phyloP scores from a whole-genome alignment of 1,139 yeast species.

The Dujonia santamariae region DNA sequence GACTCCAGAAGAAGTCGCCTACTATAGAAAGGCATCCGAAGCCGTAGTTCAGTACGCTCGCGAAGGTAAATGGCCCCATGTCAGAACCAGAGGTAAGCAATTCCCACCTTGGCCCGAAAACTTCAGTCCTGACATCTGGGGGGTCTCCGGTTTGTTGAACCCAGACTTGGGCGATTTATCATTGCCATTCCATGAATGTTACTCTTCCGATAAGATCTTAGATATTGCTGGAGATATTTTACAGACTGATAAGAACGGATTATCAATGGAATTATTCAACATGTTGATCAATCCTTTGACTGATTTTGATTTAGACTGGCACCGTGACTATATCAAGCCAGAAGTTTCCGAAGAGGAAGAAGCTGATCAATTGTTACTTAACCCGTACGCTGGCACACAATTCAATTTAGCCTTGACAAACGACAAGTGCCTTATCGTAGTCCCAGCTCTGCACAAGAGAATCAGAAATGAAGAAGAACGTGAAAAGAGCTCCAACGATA shows the following conservation, averaged over 20 bases:
- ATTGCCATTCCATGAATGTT: constrained; percentile 42
- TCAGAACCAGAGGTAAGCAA: constrained; percentile 54
- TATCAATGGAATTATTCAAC: constrained; percentile 53
- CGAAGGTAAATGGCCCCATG: constrained; percentile 50
- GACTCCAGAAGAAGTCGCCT: constrained; percentile 36
- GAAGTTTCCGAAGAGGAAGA: constrained; percentile 49
- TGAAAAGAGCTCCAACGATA: constrained; percentile 34
- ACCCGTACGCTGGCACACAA: constrained; percentile 53
- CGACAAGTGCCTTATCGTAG: constrained; percentile 49
- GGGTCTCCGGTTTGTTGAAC: constrained; percentile 48
- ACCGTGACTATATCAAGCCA: constrained; percentile 52
- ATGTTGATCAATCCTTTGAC: constrained; percentile 57
- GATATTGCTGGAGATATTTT: constrained; percentile 44
- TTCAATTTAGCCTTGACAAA: constrained; percentile 52
- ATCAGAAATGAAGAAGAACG: constrained; percentile 48
- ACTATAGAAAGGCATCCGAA: constrained; percentile 38
- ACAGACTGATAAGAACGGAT: constrained; percentile 32
- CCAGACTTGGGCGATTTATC: constrained; percentile 45
- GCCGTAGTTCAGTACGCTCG: constrained; percentile 45
- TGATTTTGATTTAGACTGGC: constrained; percentile 58
- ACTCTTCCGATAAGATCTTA: constrained; percentile 41
- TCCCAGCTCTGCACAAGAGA: constrained; percentile 51
- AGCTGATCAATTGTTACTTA: constrained; percentile 30
- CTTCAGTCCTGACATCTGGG: constrained; percentile 58
- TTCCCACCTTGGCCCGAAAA: constrained; percentile 61